Evolutionary conservation across 306 rosid genomes (phyloP).

Genomic region (Glycyrrhiza uralensis): DNA sequence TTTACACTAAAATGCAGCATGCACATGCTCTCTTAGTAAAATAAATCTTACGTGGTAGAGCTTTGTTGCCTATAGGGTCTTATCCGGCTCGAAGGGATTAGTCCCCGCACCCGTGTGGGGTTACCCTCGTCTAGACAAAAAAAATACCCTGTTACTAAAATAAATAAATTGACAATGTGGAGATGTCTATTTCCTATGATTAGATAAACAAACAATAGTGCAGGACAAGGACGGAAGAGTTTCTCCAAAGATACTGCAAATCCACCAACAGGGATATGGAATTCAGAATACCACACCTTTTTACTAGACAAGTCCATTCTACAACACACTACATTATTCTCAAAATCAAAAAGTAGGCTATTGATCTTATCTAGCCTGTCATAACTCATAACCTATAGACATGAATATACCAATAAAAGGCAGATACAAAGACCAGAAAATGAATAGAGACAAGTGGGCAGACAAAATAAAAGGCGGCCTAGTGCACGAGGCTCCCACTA

Average conservation of each 20-base stretch:
- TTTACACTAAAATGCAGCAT: too few species aligned
- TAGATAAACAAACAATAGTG: slow-evolving; percentile 26
- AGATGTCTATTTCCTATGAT: slow-evolving; percentile 21
- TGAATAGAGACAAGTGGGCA: slow-evolving; percentile 38
- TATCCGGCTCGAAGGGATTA: too few species aligned
- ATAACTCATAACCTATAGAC: slow-evolving; percentile 16
- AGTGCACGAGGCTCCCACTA: too few species aligned
- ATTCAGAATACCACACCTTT: slow-evolving; percentile 50
- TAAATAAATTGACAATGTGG: slow-evolving; percentile 28
- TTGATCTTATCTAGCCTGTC: slow-evolving; percentile 38
- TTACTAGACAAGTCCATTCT: slow-evolving; percentile 48
- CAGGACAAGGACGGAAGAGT: slow-evolving; percentile 35
- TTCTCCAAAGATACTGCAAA: slow-evolving; percentile 34
- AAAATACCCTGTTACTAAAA: background rate
- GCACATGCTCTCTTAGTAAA: too few species aligned
- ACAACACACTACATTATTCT: slow-evolving; percentile 28
- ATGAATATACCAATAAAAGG: slow-evolving; percentile 37
- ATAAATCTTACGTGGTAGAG: too few species aligned
- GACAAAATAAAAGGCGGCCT: too few species aligned
- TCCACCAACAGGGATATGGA: slow-evolving; percentile 34
- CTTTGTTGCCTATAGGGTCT: too few species aligned
- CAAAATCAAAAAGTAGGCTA: slow-evolving; percentile 35
- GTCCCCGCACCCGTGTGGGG: too few species aligned
- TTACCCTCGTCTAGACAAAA: too few species aligned
- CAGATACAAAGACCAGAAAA: slow-evolving; percentile 30